These are phyloP conservation scores for Agapanthus africanus DNA, from an alignment of 106 monocot genomes.

Conservation along the genomic window DNA sequence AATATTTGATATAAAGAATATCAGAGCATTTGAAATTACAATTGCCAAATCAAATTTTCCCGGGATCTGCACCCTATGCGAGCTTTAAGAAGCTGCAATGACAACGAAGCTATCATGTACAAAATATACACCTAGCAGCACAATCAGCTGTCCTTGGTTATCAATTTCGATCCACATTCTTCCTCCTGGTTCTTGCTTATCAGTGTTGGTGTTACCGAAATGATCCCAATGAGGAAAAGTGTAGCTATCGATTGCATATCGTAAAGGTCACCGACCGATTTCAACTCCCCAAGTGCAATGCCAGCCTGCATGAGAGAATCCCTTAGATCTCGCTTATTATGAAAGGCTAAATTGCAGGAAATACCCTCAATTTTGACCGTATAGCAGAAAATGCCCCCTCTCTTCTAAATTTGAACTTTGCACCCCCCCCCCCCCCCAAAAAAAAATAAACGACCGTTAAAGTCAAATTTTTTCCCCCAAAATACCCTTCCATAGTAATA, in stretches of 20 bases:
- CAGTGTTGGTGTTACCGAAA: constrained; percentile 80
- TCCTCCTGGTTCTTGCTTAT: constrained; percentile 42
- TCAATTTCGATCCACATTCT: constrained; percentile 7
- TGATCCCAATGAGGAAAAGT: constrained; percentile 83
- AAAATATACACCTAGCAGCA: background rate
- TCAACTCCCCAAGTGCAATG: constrained; percentile 83
- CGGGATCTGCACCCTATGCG: too few relatives aligned
- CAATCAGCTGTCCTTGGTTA: constrained; percentile 16
- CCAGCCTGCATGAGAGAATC: constrained; percentile 58
- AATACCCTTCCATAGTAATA: too few relatives aligned
- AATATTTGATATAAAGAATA: too few relatives aligned
- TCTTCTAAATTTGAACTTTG: too few relatives aligned
- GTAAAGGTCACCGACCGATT: constrained; percentile 77
- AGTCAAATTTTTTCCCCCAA: too few relatives aligned
- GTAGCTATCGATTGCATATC: constrained; percentile 77
- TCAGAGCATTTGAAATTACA: too few relatives aligned
- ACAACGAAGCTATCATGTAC: constrained; percentile 6
- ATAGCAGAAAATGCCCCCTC: too few relatives aligned
- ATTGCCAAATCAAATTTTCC: too few relatives aligned
- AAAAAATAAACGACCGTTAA: too few relatives aligned
- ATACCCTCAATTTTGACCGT: too few relatives aligned
- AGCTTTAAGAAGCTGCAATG: constrained; percentile 4
- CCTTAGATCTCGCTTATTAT: background rate
- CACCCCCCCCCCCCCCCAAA: too few relatives aligned
- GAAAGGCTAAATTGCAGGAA: too few relatives aligned